Percentiles rank a stretch among this genome's conserved stretches.
phyloP scores from a whole-genome alignment of 441 rosid genomes.

The Flueggea neowawraea region DNA sequence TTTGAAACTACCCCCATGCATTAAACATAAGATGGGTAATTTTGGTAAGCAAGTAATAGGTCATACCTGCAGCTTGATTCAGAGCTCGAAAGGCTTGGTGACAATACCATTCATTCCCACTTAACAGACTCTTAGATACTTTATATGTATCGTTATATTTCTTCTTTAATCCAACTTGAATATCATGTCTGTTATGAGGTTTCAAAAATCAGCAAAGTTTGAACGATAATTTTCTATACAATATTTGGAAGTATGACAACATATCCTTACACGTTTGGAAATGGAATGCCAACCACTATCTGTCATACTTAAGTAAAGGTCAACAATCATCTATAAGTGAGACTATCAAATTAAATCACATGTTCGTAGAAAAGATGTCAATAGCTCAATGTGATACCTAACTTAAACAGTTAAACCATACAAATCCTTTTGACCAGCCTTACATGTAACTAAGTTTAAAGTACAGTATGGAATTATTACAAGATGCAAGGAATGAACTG shows the following conservation, averaged over 20 bases:
- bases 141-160: conserved; percentile 74
- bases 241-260: background rate
- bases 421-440: too few species aligned
- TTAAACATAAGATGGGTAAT: background rate
- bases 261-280: conserved; percentile 82
- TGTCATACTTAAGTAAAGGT: conserved; percentile 47
- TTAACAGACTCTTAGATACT: conserved; percentile 78
- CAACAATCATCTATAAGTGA: conserved; percentile 3
- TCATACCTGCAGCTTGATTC: conserved; percentile 94
- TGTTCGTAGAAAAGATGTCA: background rate
- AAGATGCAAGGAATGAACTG: too few species aligned
- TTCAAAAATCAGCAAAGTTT: conserved; percentile 23
- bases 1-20: too few species aligned
- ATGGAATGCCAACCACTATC: conserved; percentile 98
- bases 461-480: too few species aligned
- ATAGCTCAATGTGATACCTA: too few species aligned
- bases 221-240: conserved; percentile 4
- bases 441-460: too few species aligned
- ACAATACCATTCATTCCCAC: conserved; percentile 99
- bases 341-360: conserved; percentile 2
- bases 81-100: conserved; percentile 95
- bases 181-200: conserved; percentile 63
- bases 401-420: too few species aligned
- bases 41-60: background rate
- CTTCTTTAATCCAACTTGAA: conserved; percentile 83